Percentiles rank a stretch among this genome's conserved stretches.
phyloP scores from a whole-genome alignment of 2,329 filamentous ascomycete genomes.

The Neopestalotiopsis clavispora region DNA sequence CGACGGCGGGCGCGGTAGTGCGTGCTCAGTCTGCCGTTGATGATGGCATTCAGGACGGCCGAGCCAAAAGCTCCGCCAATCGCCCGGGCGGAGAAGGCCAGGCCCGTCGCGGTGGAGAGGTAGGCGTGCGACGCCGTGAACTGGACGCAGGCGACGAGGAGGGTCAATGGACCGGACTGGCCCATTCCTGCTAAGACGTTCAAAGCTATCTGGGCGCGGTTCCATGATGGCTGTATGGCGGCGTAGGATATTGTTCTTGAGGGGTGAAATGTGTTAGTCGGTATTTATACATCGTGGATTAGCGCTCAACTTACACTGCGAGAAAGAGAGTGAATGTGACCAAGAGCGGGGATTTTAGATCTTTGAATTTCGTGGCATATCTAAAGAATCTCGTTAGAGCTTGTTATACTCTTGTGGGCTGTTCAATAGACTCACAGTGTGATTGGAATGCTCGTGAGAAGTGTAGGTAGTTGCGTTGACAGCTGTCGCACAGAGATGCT shows the following conservation, averaged over 20 bases:
- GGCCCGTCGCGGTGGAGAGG: conserved; percentile 57
- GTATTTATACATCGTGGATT: background rate
- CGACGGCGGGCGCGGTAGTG: conserved; percentile 45
- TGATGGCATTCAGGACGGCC: conserved; percentile 56
- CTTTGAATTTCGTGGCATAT: conserved; percentile 55
- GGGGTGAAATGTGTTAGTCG: background rate
- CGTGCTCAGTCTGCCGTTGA: conserved; percentile 48
- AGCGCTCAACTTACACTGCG: conserved; percentile 42
- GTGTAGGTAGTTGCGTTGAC: conserved; percentile 44
- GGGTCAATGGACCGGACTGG: conserved; percentile 53
- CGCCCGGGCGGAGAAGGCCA: conserved; percentile 57
- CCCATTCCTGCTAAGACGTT: conserved; percentile 53
- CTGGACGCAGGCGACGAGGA: conserved; percentile 55
- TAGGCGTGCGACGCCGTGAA: conserved; percentile 58
- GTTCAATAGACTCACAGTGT: conserved; percentile 27
- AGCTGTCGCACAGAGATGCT: conserved; percentile 53
- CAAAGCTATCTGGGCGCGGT: conserved; percentile 50
- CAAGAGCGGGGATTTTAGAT: conserved; percentile 51
- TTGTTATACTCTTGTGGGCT: background rate
- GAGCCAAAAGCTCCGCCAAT: conserved; percentile 59
- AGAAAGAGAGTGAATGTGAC: conserved; percentile 53
- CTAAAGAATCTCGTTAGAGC: background rate
- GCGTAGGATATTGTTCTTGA: conserved; percentile 50
- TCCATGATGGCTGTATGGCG: conserved; percentile 47
- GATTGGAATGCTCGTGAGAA: conserved; percentile 48